Evolutionary conservation across 768 basidiomycete genomes (phyloP).

Genomic region (Termitomyces sp.): DNA sequence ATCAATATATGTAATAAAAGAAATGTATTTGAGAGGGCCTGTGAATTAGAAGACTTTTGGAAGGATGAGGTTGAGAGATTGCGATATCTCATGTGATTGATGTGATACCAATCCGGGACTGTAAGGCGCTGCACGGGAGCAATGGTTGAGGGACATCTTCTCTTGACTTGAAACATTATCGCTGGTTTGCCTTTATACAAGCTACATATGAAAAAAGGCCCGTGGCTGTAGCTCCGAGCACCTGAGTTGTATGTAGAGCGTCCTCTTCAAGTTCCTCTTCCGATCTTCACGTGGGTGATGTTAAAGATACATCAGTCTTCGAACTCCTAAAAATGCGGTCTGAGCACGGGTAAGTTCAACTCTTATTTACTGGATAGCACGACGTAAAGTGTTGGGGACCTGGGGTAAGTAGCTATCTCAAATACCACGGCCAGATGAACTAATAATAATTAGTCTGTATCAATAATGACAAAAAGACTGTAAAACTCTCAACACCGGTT

Average conservation of each 20-base stretch:
- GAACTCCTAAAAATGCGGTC: background rate
- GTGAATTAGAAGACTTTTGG: background rate
- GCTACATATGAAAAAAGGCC: too few relatives aligned
- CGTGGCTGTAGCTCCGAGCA: too few relatives aligned
- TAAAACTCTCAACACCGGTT: background rate
- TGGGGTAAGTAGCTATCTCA: background rate
- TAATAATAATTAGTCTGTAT: background rate
- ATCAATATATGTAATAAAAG: background rate
- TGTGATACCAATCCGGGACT: background rate
- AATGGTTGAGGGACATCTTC: too few relatives aligned
- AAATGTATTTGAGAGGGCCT: background rate
- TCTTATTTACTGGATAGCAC: background rate
- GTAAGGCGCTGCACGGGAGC: too few relatives aligned
- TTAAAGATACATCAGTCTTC: too few relatives aligned
- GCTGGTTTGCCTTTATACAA: too few relatives aligned
- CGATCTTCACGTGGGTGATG: too few relatives aligned
- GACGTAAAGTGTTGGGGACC: background rate
- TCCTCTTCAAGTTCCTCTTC: too few relatives aligned
- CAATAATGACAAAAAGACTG: background rate
- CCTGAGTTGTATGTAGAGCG: too few relatives aligned
- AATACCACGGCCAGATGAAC: background rate
- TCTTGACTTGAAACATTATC: too few relatives aligned
- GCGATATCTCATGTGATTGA: background rate
- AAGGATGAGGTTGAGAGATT: too few relatives aligned
- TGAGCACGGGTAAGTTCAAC: background rate